A percentile compares a stretch with the other conserved stretches of the same genome.
These are phyloP conservation scores for Trypanosoma theileri DNA, from an alignment of 208 protist species.

Conservation along the genomic window DNA sequence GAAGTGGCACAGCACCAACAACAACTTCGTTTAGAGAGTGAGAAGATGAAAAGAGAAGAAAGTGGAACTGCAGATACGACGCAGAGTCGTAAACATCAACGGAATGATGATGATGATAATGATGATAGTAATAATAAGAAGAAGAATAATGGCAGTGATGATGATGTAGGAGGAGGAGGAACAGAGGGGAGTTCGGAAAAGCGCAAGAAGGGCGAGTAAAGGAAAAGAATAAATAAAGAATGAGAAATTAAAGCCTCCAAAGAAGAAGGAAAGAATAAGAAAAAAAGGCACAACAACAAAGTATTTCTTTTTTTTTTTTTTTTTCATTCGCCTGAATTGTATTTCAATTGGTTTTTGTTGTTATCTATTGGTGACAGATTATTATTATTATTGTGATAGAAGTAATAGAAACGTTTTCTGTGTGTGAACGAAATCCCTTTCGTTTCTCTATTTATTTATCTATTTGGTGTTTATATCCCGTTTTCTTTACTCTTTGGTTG, in stretches of 20 bases:
- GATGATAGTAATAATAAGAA: not conserved
- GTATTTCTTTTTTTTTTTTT: constrained; percentile 17
- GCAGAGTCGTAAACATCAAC: not conserved
- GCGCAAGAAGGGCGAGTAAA: too few relatives aligned
- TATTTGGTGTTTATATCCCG: not conserved
- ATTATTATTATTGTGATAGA: not conserved
- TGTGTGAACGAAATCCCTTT: not conserved
- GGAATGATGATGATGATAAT: not conserved
- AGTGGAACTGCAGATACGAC: not conserved
- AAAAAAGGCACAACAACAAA: not conserved
- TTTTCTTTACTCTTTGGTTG: too few relatives aligned
- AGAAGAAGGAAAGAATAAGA: not conserved
- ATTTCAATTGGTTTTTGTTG: not conserved
- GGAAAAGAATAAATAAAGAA: too few relatives aligned
- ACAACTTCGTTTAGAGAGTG: constrained; percentile 1
- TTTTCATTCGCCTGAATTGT: constrained; percentile 22
- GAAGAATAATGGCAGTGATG: too few relatives aligned
- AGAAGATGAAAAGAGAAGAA: not conserved
- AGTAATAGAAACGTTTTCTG: not conserved
- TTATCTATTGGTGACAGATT: constrained; percentile 16
- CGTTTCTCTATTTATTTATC: too few relatives aligned
- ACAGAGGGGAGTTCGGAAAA: too few relatives aligned
- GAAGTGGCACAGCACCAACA: constrained; percentile 28
- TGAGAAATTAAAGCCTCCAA: too few relatives aligned
- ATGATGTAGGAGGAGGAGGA: too few relatives aligned